These are phyloP conservation scores for Cucurbita argyrosperma DNA, from an alignment of 306 rosid genomes.

Conservation along the genomic window DNA sequence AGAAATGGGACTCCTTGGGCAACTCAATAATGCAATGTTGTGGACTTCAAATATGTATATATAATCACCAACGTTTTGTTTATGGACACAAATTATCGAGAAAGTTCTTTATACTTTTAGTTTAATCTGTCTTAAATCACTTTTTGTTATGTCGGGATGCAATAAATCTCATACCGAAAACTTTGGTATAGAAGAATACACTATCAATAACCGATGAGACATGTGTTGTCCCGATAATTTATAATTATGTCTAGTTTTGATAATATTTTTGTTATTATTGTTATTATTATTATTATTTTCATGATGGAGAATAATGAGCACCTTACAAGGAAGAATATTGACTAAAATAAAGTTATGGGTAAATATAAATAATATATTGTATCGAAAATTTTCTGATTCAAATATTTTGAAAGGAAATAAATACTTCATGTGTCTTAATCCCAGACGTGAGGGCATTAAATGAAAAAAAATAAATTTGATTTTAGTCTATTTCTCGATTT, in stretches of 20 bases:
- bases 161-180: background rate
- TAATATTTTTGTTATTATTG: too few relatives aligned
- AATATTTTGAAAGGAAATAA: too few relatives aligned
- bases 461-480: too few relatives aligned
- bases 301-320: background rate
- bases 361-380: too few relatives aligned
- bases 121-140: background rate
- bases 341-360: background rate
- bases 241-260: too few relatives aligned
- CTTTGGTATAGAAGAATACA: too few relatives aligned
- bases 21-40: background rate
- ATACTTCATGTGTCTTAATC: too few relatives aligned
- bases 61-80: too few relatives aligned
- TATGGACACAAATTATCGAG: background rate
- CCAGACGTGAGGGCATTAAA: too few relatives aligned
- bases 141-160: background rate
- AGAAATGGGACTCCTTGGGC: background rate
- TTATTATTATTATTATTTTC: background rate
- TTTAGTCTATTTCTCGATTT: too few relatives aligned
- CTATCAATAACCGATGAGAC: too few relatives aligned
- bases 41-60: background rate
- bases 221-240: background rate
- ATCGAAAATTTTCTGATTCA: too few relatives aligned
- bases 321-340: background rate
- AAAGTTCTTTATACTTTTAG: background rate